Conservation (phyloP, 805 yeast genomes). For the Yarrowia divulgata region DNA sequence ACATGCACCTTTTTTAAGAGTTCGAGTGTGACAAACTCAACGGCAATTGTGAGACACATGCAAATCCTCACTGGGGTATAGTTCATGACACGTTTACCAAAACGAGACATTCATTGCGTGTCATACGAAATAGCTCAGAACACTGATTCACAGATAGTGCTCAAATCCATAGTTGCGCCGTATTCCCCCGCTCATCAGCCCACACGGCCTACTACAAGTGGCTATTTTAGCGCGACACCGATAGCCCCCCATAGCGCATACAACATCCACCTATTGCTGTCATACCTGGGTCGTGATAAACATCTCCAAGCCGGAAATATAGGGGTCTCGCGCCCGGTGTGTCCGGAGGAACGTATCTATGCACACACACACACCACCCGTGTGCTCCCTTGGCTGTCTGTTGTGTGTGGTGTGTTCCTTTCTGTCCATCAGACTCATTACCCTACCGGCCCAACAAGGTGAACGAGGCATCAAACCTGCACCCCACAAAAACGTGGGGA, state of each 20-base stretch:
- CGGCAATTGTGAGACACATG: conserved; percentile 11
- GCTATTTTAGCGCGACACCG: neutral
- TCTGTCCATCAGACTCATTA: neutral
- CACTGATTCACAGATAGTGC: neutral
- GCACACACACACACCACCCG: neutral
- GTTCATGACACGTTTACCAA: conserved; percentile 27
- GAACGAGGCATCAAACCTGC: conserved; percentile 32
- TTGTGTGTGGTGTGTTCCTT: neutral
- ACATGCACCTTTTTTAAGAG: too few relatives aligned
- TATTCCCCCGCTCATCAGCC: conserved; percentile 3
- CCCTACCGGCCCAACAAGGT: conserved; percentile 37
- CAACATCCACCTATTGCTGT: neutral
- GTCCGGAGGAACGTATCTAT: neutral
- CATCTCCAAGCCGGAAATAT: conserved; percentile 14
- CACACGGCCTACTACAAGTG: neutral
- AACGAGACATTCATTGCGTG: conserved; percentile 5
- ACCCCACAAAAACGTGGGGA: conserved; percentile 37
- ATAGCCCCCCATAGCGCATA: too few relatives aligned
- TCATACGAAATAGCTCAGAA: too few relatives aligned
- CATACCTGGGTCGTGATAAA: neutral
- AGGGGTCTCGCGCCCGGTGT: neutral
- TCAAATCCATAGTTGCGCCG: neutral
- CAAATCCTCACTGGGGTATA: conserved; percentile 6
- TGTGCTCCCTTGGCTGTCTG: neutral
- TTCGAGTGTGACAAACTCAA: conserved; percentile 4